A percentile compares a stretch with the other conserved stretches of the same genome.
Evolutionary conservation across 257 asterid species (phyloP).

Genomic region (Verbascum thapsus): DNA sequence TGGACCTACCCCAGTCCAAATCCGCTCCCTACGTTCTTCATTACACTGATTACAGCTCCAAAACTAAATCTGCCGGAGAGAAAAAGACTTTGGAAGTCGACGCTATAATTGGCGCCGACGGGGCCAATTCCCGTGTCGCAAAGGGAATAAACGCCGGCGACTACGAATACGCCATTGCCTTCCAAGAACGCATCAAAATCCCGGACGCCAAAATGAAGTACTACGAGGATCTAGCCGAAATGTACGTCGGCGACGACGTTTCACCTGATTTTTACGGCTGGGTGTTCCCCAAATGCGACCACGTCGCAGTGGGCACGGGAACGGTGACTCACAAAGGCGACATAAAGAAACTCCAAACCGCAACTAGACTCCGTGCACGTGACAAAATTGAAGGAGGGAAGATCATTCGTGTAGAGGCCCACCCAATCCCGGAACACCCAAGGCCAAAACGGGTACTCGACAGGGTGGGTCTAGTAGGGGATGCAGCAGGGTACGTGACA

Average conservation of each 20-base stretch:
- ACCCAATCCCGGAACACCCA: conserved; percentile 91
- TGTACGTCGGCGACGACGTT: conserved; percentile 94
- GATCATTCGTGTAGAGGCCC: conserved; percentile 90
- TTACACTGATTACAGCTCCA: conserved; percentile 66
- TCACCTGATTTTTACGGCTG: conserved; percentile 94
- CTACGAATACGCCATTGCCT: conserved; percentile 93
- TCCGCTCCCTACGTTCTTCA: conserved; percentile 67
- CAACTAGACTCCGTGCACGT: conserved; percentile 74
- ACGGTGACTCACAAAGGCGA: conserved; percentile 89
- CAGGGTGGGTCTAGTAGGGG: conserved; percentile 79
- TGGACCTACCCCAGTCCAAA: conserved; percentile 66
- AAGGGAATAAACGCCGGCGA: conserved; percentile 84
- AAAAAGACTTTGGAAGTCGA: conserved; percentile 73
- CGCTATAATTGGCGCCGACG: conserved; percentile 91
- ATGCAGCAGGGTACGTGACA: conserved; percentile 90
- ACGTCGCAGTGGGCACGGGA: conserved; percentile 95
- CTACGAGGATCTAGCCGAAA: conserved; percentile 76
- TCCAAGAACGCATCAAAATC: conserved; percentile 84
- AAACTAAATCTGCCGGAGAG: conserved; percentile 70
- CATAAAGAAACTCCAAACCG: conserved; percentile 76
- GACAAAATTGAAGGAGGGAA: conserved; percentile 76
- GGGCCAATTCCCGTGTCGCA: conserved; percentile 92
- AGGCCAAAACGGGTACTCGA: conserved; percentile 68
- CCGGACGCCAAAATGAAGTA: conserved; percentile 87
- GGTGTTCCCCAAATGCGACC: conserved; percentile 97